A percentile compares a stretch with the other conserved stretches of the same genome.
Conservation (phyloP, 2,329 filamentous ascomycete species). For the Hypoxylon sp. region DNA sequence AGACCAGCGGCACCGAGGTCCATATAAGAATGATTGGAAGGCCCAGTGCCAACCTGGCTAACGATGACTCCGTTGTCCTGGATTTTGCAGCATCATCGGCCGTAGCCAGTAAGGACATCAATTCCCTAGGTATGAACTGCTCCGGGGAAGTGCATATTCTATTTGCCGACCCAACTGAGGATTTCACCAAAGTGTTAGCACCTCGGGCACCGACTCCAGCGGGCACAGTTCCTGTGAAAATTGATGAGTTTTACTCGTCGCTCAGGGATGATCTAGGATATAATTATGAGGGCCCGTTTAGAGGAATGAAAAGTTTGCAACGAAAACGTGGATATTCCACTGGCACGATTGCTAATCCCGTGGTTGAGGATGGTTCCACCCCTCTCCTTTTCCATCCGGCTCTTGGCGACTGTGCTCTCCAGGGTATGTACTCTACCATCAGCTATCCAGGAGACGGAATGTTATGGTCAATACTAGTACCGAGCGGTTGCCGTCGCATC, state of each 20-base stretch:
- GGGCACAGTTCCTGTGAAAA: neutral
- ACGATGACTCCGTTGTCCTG: neutral
- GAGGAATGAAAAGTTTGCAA: neutral
- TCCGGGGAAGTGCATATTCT: neutral
- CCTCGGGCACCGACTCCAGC: neutral
- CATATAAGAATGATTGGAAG: neutral
- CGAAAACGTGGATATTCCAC: neutral
- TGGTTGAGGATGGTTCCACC: neutral
- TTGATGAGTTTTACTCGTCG: constrained; percentile 5
- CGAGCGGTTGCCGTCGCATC: neutral
- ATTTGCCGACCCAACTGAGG: neutral
- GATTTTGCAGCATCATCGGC: neutral
- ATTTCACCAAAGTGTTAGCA: neutral
- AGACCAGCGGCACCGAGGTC: neutral
- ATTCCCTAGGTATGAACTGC: neutral
- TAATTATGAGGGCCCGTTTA: constrained; percentile 6
- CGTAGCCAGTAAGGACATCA: neutral
- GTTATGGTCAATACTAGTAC: constrained; percentile 44
- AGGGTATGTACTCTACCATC: constrained; percentile 47
- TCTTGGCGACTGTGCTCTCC: constrained; percentile 49
- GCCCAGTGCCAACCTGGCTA: neutral
- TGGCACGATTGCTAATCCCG: neutral
- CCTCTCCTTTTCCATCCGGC: neutral
- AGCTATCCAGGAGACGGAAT: constrained; percentile 47
- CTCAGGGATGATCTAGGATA: constrained; percentile 3